These are phyloP conservation scores for Cladosporium sp. DNA, from an alignment of 2,329 filamentous ascomycete genomes.

Conservation along the genomic window DNA sequence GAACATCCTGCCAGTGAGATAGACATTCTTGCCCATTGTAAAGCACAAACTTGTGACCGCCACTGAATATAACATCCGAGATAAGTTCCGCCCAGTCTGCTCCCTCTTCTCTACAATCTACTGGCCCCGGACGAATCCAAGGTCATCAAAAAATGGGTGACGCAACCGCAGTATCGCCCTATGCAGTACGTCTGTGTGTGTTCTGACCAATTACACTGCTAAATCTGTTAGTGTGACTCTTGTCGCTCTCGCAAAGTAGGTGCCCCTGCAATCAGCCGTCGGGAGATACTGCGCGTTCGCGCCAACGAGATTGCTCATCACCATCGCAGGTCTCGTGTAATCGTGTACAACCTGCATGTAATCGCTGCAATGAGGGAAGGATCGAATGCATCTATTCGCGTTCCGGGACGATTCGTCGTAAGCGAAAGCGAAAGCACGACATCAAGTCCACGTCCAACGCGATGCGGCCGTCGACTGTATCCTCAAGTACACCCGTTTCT, in stretches of 20 bases:
- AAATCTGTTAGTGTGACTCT: constrained; percentile 23
- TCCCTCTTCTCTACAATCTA: not conserved
- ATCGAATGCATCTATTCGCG: constrained; percentile 25
- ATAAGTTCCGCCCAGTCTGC: not conserved
- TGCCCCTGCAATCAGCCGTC: not conserved
- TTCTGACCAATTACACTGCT: not conserved
- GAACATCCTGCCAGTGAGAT: not conserved
- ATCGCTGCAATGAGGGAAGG: constrained; percentile 20
- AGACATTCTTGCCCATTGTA: not conserved
- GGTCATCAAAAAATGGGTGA: not conserved
- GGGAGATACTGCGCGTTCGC: not conserved
- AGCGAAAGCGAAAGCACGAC: constrained; percentile 19
- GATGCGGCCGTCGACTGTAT: not conserved
- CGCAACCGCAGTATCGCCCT: not conserved
- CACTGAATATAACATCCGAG: too few species aligned
- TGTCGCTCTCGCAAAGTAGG: constrained; percentile 26
- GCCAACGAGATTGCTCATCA: not conserved
- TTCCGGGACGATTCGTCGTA: constrained; percentile 24
- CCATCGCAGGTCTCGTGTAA: constrained; percentile 22
- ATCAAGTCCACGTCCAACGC: not conserved
- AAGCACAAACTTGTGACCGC: not conserved
- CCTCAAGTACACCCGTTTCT: not conserved
- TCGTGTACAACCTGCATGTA: constrained; percentile 20
- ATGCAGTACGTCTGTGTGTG: not conserved
- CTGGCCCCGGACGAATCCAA: not conserved